Conservation (phyloP, 2,329 filamentous ascomycete genomes). For the Cladophialophora chaetospira region DNA sequence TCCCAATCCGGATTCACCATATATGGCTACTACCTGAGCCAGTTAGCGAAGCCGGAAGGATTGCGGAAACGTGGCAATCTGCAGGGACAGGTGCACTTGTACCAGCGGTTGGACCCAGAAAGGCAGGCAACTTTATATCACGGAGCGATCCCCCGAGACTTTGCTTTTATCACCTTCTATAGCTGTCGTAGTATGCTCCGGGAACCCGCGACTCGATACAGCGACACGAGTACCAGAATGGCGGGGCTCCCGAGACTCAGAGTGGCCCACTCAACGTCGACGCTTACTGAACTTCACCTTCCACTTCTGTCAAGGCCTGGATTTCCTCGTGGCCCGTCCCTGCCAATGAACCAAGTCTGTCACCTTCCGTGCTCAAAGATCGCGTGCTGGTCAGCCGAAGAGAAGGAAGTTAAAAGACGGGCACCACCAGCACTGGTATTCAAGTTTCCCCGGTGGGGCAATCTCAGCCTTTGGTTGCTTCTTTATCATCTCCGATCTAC, state of each 20-base stretch:
- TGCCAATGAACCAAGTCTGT: constrained; percentile 5
- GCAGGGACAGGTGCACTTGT: neutral
- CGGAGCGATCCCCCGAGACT: neutral
- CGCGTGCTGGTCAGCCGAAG: constrained; percentile 12
- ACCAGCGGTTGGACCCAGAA: neutral
- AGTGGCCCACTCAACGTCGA: neutral
- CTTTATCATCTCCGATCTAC: neutral
- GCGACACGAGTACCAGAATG: neutral
- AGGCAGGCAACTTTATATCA: neutral
- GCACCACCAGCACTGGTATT: neutral
- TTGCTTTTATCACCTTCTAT: neutral
- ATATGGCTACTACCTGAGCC: neutral
- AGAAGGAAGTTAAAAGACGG: neutral
- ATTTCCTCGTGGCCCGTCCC: neutral
- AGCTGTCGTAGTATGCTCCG: constrained; percentile 3
- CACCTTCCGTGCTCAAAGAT: neutral
- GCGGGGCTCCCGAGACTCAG: constrained; percentile 1
- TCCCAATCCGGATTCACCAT: no score
- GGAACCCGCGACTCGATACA: neutral
- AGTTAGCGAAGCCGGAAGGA: neutral
- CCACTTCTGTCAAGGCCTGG: constrained; percentile 5
- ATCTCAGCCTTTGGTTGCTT: neutral
- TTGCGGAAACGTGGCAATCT: constrained; percentile 1
- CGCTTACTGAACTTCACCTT: constrained; percentile 4
- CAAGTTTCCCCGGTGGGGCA: constrained; percentile 1